These are phyloP conservation scores for Yamagishiella unicocca DNA, from an alignment of 139 green algal genomes.

Conservation along the genomic window DNA sequence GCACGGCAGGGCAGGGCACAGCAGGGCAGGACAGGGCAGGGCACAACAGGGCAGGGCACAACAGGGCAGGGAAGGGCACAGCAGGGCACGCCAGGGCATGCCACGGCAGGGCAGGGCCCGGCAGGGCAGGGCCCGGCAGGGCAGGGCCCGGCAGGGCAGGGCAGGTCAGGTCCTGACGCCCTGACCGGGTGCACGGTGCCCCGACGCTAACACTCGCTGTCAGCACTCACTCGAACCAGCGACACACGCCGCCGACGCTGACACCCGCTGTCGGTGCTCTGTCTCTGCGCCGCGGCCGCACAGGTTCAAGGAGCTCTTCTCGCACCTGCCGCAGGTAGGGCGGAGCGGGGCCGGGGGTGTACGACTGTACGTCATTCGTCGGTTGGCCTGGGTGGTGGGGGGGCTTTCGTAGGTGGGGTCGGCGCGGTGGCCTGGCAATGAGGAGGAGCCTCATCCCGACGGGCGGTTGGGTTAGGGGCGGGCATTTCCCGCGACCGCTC, in stretches of 20 bases:
- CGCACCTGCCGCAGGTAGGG: conserved; percentile 53
- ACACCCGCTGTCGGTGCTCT: background rate
- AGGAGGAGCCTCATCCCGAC: background rate
- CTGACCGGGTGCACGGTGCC: background rate
- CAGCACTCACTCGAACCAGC: background rate
- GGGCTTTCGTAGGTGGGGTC: too few relatives aligned
- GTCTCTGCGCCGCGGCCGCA: background rate
- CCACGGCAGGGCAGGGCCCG: too few relatives aligned
- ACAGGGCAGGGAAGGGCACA: too few relatives aligned
- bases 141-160: too few relatives aligned
- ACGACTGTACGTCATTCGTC: background rate
- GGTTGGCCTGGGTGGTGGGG: background rate
- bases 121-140: too few relatives aligned
- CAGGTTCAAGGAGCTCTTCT: conserved; percentile 65
- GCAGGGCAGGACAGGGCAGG: too few relatives aligned
- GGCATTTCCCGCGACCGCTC: background rate
- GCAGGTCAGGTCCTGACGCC: too few relatives aligned
- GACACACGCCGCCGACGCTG: background rate
- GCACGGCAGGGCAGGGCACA: too few relatives aligned
- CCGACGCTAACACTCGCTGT: background rate
- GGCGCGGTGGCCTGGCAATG: background rate
- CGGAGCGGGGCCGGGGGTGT: background rate
- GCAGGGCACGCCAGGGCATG: too few relatives aligned
- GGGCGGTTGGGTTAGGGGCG: background rate
- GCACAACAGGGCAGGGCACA: too few relatives aligned